Evolutionary conservation across 495 filamentous ascomycete genomes (phyloP).

Genomic region (Xylaria longipes): DNA sequence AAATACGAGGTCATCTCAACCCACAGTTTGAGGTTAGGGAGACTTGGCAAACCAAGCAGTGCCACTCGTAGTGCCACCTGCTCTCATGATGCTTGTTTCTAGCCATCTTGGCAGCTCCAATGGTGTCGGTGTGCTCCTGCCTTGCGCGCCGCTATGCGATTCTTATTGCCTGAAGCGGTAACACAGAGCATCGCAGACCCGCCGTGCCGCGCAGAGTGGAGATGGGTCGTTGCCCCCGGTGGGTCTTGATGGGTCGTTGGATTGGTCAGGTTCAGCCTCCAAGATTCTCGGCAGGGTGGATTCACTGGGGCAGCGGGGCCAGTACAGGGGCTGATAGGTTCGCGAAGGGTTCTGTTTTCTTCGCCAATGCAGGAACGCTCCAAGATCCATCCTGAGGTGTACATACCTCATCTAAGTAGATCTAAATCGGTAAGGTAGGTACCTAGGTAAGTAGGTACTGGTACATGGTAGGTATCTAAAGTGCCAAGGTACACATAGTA

Average conservation of each 20-base stretch:
- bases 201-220: not conserved
- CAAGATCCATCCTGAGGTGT: no score
- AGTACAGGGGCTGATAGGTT: not conserved
- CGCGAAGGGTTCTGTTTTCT: not conserved
- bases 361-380: constrained; percentile 10
- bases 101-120: constrained; percentile 4
- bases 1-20: constrained; percentile 25
- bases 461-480: not conserved
- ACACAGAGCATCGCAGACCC: not conserved
- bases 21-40: no score
- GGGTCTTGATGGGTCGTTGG: not conserved
- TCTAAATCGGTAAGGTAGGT: not conserved
- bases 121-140: constrained; percentile 10
- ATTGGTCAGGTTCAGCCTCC: constrained; percentile 9
- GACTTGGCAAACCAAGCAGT: not conserved
- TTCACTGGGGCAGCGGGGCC: not conserved
- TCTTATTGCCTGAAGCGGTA: not conserved
- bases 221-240: not conserved
- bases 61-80: no score
- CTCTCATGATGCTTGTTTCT: constrained; percentile 6
- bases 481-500: not conserved
- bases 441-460: not conserved
- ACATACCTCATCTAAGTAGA: no score
- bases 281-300: constrained; percentile 14
- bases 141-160: not conserved